These are phyloP conservation scores for Monosporozyma yasuniensis DNA, from an alignment of 805 yeast species.

Conservation along the genomic window DNA sequence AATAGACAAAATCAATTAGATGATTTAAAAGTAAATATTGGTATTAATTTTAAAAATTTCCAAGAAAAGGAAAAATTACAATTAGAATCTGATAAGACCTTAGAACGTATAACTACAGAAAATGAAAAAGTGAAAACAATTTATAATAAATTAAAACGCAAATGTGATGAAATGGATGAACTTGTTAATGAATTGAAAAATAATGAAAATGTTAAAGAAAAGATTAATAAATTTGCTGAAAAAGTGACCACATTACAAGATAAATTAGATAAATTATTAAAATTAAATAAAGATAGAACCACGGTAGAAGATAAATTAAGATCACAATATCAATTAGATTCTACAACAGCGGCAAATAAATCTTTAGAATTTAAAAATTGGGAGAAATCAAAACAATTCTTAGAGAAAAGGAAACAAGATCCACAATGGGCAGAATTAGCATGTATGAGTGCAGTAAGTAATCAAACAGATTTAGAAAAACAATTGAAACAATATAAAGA, in stretches of 20 bases:
- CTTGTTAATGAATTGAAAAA: slow-evolving; percentile 1
- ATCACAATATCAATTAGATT: slow-evolving; percentile 35
- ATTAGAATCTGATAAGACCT: slow-evolving; percentile 20
- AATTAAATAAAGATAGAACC: slow-evolving; percentile 35
- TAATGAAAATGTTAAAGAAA: neutral
- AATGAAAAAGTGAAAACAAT: slow-evolving; percentile 10
- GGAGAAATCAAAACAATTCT: slow-evolving; percentile 19
- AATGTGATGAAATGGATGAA: slow-evolving; percentile 8
- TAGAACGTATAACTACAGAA: slow-evolving; percentile 17
- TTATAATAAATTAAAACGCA: slow-evolving; percentile 6
- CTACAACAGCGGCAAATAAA: slow-evolving; percentile 41
- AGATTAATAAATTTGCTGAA: neutral
- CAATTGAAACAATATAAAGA: slow-evolving; percentile 10
- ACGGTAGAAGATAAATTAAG: slow-evolving; percentile 30
- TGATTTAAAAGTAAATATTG: slow-evolving; percentile 33
- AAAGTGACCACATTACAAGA: neutral
- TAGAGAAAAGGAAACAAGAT: slow-evolving; percentile 30
- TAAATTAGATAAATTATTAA: slow-evolving; percentile 40
- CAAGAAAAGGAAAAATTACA: slow-evolving; percentile 18
- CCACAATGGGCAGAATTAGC: slow-evolving; percentile 27
- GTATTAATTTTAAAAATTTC: slow-evolving; percentile 32
- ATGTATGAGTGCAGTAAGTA: slow-evolving; percentile 4
- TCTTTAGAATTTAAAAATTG: slow-evolving; percentile 27
- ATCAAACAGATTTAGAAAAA: slow-evolving; percentile 9
- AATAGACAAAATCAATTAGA: slow-evolving; percentile 35